Percentiles rank a stretch among this genome's conserved stretches.
phyloP scores from a whole-genome alignment of 1,284 basidiomycete genomes.

The Trametes sp. region DNA sequence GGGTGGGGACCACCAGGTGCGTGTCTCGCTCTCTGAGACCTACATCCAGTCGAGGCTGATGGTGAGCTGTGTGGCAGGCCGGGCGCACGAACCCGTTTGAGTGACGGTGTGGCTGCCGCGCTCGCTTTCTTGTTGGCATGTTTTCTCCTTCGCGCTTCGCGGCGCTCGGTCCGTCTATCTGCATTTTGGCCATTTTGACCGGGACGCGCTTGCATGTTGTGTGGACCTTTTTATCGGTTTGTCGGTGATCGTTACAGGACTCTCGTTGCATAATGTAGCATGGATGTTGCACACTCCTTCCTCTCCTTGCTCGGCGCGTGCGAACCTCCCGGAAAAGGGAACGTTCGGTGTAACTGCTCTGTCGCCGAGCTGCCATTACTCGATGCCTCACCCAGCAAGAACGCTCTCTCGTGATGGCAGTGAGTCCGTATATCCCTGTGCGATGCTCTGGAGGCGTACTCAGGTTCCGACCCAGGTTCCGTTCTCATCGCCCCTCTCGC shows the following conservation, averaged over 20 bases:
- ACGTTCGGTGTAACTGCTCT: too few relatives aligned
- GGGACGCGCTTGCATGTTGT: background rate
- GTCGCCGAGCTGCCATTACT: too few relatives aligned
- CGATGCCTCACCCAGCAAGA: too few relatives aligned
- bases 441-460: too few relatives aligned
- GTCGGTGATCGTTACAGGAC: conserved; percentile 8
- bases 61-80: conserved; percentile 52
- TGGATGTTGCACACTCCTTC: conserved; percentile 16
- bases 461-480: too few relatives aligned
- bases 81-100: conserved; percentile 81
- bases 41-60: background rate
- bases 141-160: background rate
- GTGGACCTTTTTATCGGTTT: conserved; percentile 7
- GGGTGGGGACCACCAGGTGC: conserved; percentile 74
- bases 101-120: conserved; percentile 40
- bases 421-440: too few relatives aligned
- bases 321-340: too few relatives aligned
- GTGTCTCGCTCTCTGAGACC: too few relatives aligned
- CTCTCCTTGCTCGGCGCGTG: background rate
- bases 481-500: too few relatives aligned
- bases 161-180: too few relatives aligned
- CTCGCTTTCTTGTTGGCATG: too few relatives aligned
- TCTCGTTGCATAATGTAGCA: conserved; percentile 19
- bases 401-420: too few relatives aligned
- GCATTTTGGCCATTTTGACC: background rate